Percentiles rank a stretch among this genome's conserved stretches.
Conservation (phyloP, 371 early-diverging fungal genomes). For the Rhizopus stolonifer region DNA sequence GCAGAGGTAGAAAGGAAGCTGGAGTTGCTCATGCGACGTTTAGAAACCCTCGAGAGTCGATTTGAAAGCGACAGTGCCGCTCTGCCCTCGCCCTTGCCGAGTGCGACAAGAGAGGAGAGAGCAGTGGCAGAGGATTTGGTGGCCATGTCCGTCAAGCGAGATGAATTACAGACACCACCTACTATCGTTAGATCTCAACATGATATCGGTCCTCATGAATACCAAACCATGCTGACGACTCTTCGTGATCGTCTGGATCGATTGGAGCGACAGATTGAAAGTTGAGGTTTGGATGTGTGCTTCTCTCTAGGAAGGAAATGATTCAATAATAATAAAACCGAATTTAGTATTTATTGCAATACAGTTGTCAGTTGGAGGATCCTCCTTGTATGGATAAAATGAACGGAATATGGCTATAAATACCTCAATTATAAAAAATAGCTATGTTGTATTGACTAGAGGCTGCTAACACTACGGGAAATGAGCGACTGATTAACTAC, state of each 20-base stretch:
- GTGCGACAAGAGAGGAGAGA: slow-evolving; percentile 23
- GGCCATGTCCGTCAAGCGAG: slow-evolving; percentile 18
- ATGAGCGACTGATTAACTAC: too few species aligned
- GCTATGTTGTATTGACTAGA: too few species aligned
- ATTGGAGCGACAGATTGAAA: slow-evolving; percentile 29
- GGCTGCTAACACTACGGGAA: too few species aligned
- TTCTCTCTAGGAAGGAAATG: too few species aligned
- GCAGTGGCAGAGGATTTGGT: slow-evolving; percentile 25
- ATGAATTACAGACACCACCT: slow-evolving; percentile 26
- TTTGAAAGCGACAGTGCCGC: not conserved
- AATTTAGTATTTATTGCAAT: too few species aligned
- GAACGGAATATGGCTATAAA: too few species aligned
- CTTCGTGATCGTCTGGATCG: slow-evolving; percentile 29
- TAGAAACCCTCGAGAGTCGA: slow-evolving; percentile 10
- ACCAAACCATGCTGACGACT: slow-evolving; percentile 26
- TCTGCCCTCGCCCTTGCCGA: slow-evolving; percentile 20
- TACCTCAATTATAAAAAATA: too few species aligned
- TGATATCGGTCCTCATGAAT: slow-evolving; percentile 33
- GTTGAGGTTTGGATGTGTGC: too few species aligned
- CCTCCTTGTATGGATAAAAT: too few species aligned
- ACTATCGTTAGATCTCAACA: slow-evolving; percentile 35
- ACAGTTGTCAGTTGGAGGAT: too few species aligned
- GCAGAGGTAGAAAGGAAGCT: slow-evolving; percentile 23
- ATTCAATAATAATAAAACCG: too few species aligned
- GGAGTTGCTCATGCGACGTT: slow-evolving; percentile 9